A percentile compares a stretch with the other conserved stretches of the same genome.
phyloP scores from a whole-genome alignment of 805 yeast genomes.

The Helenozyma rhizophorensis region DNA sequence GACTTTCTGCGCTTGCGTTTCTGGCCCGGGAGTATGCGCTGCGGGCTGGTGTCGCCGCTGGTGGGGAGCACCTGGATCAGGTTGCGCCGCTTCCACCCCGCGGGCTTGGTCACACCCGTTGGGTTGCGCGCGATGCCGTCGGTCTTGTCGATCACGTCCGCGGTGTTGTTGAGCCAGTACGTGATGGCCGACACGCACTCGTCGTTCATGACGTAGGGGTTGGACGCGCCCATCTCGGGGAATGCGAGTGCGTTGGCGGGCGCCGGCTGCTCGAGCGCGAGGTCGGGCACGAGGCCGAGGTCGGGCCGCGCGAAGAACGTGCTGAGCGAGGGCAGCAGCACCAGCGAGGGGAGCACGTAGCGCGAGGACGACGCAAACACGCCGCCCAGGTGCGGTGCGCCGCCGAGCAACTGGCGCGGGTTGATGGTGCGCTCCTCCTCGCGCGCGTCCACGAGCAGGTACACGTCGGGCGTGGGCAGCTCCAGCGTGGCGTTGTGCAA shows the following conservation, averaged over 20 bases:
- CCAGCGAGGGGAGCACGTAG: conserved; percentile 12
- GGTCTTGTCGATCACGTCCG: conserved; percentile 13
- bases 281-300: not conserved
- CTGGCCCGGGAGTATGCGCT: conserved; percentile 4
- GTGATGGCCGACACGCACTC: conserved; percentile 38
- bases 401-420: conserved; percentile 24
- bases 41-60: conserved; percentile 2
- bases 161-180: conserved; percentile 25
- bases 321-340: conserved; percentile 12
- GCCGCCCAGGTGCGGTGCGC: conserved; percentile 1
- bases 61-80: conserved; percentile 10
- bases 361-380: conserved; percentile 3
- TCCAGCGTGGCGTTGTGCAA: conserved; percentile 12
- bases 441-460: conserved; percentile 1
- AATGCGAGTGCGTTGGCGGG: not conserved
- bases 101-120: conserved; percentile 26
- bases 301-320: conserved; percentile 9
- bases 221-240: not conserved
- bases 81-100: conserved; percentile 13
- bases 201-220: conserved; percentile 28
- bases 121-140: conserved; percentile 20
- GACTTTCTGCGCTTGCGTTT: conserved; percentile 13
- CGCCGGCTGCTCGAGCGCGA: not conserved
- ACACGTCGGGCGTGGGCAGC: conserved; percentile 15
- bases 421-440: conserved; percentile 26